These are phyloP conservation scores for Inosperma sp. DNA, from an alignment of 768 basidiomycete genomes.

Conservation along the genomic window DNA sequence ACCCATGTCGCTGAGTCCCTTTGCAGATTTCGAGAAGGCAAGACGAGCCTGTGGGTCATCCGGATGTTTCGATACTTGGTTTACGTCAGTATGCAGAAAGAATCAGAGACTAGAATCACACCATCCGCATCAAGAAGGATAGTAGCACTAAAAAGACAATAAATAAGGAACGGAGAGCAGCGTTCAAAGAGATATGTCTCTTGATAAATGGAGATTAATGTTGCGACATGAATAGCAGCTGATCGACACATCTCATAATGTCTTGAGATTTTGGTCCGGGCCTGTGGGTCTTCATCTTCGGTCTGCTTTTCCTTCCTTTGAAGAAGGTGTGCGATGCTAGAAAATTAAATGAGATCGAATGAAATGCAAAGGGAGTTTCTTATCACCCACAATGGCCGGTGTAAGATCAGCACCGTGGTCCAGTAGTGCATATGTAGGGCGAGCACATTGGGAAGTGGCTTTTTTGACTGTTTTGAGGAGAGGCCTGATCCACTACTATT, in stretches of 20 bases:
- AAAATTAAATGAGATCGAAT: conserved; percentile 29
- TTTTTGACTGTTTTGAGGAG: conserved; percentile 27
- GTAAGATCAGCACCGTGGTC: conserved; percentile 70
- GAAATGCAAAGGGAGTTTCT: neutral
- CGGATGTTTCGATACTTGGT: conserved; percentile 56
- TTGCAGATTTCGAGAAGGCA: conserved; percentile 64
- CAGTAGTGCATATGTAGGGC: conserved; percentile 85
- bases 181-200: conserved; percentile 59
- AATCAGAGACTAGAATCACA: conserved; percentile 34
- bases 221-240: conserved; percentile 76
- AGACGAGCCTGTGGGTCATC: conserved; percentile 64
- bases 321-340: conserved; percentile 40
- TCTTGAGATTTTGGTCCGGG: conserved; percentile 50
- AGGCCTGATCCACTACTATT: conserved; percentile 19
- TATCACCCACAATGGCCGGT: conserved; percentile 70
- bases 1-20: conserved; percentile 59
- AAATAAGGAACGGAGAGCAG: conserved; percentile 66
- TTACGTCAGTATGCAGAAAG: neutral
- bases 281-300: conserved; percentile 49
- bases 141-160: conserved; percentile 75
- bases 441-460: conserved; percentile 59
- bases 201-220: conserved; percentile 53
- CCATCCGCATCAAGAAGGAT: conserved; percentile 74
- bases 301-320: conserved; percentile 37
- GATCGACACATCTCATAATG: conserved; percentile 69